Conservation (phyloP, 176 grass and related monocot species). For the Guadua angustifolia region DNA sequence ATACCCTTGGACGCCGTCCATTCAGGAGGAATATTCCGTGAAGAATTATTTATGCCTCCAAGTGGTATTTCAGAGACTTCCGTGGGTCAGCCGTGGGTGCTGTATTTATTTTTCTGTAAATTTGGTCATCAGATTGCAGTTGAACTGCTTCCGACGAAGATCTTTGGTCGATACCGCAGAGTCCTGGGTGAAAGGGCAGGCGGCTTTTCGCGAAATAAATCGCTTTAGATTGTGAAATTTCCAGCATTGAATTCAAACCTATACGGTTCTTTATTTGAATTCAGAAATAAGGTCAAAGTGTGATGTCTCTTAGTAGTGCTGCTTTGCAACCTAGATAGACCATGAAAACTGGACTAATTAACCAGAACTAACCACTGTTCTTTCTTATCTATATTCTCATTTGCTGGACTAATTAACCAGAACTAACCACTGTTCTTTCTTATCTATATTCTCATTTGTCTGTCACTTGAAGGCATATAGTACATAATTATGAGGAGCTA, state of each 20-base stretch:
- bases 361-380: background rate
- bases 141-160: constrained; percentile 19
- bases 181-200: background rate
- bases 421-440: background rate
- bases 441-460: background rate
- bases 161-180: constrained; percentile 26
- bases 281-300: background rate
- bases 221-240: background rate
- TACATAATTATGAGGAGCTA: background rate
- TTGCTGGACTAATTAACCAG: background rate
- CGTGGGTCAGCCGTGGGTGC: background rate
- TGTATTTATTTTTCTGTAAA: background rate
- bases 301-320: background rate
- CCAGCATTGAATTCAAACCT: background rate
- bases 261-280: background rate
- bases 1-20: constrained; percentile 2
- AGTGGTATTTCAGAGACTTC: background rate
- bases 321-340: background rate
- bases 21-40: constrained; percentile 16
- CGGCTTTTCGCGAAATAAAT: background rate
- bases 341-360: background rate
- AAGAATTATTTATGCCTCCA: constrained; percentile 12
- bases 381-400: constrained; percentile 4
- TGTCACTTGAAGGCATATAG: background rate
- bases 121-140: constrained; percentile 24